Conservation (phyloP, 345 rosid genomes). For the Citrus maxima region DNA sequence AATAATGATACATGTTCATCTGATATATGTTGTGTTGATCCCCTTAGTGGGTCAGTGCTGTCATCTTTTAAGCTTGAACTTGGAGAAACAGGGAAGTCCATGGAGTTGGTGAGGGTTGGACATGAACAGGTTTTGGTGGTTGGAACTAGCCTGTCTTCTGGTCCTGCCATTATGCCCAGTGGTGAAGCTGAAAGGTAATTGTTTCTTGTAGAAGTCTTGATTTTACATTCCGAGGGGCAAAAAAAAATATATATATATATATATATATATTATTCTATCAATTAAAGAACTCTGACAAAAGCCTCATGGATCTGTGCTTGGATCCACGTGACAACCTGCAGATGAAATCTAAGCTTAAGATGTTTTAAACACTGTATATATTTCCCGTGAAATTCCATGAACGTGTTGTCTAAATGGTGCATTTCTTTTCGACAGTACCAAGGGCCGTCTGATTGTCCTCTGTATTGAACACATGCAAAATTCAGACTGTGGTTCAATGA, state of each 20-base stretch:
- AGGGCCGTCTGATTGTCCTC: slow-evolving; percentile 83
- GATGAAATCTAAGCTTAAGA: not conserved
- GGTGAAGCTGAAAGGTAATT: slow-evolving; percentile 97
- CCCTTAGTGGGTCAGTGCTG: slow-evolving; percentile 68
- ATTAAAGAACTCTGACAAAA: not conserved
- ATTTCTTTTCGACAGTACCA: slow-evolving; percentile 57
- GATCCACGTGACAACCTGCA: not conserved
- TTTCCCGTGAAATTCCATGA: not conserved
- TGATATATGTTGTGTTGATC: slow-evolving; percentile 89
- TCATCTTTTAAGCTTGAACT: slow-evolving; percentile 68
- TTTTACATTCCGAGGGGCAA: not conserved
- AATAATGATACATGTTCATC: slow-evolving; percentile 54
- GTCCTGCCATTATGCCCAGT: slow-evolving; percentile 94
- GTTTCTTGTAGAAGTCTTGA: not conserved
- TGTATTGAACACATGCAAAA: slow-evolving; percentile 65
- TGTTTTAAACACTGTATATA: not conserved
- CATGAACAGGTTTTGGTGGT: slow-evolving; percentile 80
- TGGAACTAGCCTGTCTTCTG: slow-evolving; percentile 85
- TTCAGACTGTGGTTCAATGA: slow-evolving; percentile 74
- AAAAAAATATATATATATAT: no score
- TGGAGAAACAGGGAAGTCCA: slow-evolving; percentile 89
- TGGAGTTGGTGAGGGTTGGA: slow-evolving; percentile 86
- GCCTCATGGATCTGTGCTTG: not conserved
- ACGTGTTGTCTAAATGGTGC: slow-evolving; percentile 1
- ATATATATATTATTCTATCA: not conserved